Evolutionary conservation across 2,329 filamentous ascomycete genomes (phyloP), one percentile per base, ranked within the genome.

Genomic region (Septoria petroselini): DNA sequence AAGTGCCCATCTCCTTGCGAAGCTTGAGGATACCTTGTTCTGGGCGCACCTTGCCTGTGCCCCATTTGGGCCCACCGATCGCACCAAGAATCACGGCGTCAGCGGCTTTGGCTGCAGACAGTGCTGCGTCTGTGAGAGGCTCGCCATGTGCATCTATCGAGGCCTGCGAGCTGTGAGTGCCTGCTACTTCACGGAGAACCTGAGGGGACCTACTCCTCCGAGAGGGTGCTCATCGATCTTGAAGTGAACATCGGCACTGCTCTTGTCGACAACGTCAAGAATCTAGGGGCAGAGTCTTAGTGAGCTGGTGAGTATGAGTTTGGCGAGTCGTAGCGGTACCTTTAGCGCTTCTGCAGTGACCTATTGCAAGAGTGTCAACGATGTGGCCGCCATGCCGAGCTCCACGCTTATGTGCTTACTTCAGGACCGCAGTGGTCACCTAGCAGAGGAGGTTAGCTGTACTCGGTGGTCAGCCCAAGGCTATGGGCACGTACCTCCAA

Each of bases 1-100:
- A 97, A 49, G 91, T 89, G 66, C 81, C 80, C 79, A 97, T 87
- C 73, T 96, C 88, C 73, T 94, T 96, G 73, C 91, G 89, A 46
- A 97, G 86, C 61, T 77, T 81, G 55, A 97, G 84, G 63, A 97
- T 83, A 54, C 91, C 91, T 73, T 96, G 88, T 71, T 97, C 91
- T 1, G 91, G 91, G 37, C 91, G 88, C 57, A 96, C 85, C 50
- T 83, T 73, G 60, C 88, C 88, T 25, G 89, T 93, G 54, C 91
- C 91, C 89, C 91, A 97, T 88, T 96, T 82, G 29, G 93, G 91
- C n/a, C 91, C 91, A 61, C 91, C 91, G 65, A 97, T 94, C 61
- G 91, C 89, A 60, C 91, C 91, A 47, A 97, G 83, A 52, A 97
- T 83, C 53, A 97, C 86, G 31, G 91, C 91, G 70, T 95, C 86